These are phyloP conservation scores for Solanum hybrid DNA, from an alignment of 305 asterid species.

Conservation along the genomic window DNA sequence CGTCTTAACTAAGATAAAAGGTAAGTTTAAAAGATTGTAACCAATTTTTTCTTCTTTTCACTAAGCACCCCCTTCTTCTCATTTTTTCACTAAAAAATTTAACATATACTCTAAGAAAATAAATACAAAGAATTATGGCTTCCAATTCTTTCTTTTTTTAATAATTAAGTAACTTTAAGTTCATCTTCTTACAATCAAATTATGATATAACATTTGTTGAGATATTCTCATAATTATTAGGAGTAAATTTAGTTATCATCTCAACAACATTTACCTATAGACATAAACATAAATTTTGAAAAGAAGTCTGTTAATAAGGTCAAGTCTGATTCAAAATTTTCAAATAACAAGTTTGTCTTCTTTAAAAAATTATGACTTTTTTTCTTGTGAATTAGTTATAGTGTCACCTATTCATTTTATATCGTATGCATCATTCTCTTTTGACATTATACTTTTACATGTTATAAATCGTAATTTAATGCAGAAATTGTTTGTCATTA, in stretches of 20 bases:
- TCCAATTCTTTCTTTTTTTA: neutral
- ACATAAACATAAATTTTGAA: no score
- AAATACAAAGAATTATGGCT: neutral
- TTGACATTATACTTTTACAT: neutral
- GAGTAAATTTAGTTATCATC: neutral
- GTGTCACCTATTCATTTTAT: neutral
- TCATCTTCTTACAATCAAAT: neutral
- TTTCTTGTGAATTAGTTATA: neutral
- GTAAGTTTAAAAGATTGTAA: neutral
- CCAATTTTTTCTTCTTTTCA: neutral
- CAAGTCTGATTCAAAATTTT: neutral
- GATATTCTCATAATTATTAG: neutral
- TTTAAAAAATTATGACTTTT: neutral
- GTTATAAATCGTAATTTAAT: neutral
- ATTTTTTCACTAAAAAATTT: no score
- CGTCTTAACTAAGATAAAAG: neutral
- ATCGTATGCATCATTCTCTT: neutral
- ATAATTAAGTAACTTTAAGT: neutral
- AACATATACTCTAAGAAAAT: neutral
- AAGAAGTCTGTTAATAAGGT: neutral
- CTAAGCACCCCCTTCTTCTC: neutral
- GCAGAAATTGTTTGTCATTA: neutral
- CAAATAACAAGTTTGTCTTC: neutral
- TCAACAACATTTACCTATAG: neutral
- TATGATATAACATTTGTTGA: neutral